A percentile compares a stretch with the other conserved stretches of the same genome.
Evolutionary conservation across 179 eudicot species (phyloP).

Genomic region (Carnegiea gigantea): DNA sequence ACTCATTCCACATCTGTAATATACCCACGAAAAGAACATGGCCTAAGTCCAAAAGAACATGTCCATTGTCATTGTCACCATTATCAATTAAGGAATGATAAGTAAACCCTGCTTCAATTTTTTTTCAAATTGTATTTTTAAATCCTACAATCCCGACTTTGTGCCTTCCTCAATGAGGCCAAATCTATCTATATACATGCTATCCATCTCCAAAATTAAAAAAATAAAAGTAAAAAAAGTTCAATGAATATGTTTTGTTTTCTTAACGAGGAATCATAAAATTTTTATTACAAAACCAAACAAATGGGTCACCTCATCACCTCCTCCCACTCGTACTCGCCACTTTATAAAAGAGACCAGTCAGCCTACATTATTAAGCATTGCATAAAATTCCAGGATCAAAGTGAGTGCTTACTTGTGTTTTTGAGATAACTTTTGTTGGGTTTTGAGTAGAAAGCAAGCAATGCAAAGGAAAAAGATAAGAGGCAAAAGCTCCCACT

Average conservation of each 20-base stretch:
- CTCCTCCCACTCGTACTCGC: background rate
- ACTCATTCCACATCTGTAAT: too few relatives aligned
- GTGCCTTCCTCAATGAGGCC: too few relatives aligned
- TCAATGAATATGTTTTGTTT: background rate
- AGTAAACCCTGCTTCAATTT: too few relatives aligned
- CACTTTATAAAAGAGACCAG: background rate
- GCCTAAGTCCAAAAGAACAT: too few relatives aligned
- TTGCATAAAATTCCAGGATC: background rate
- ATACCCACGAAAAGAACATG: too few relatives aligned
- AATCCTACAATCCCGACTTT: too few relatives aligned
- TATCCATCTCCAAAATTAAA: background rate
- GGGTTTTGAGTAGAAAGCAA: slow-evolving; percentile 66
- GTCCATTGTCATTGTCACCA: too few relatives aligned
- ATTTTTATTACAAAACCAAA: background rate
- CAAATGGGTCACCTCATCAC: background rate
- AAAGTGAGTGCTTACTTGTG: too few relatives aligned
- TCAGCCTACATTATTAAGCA: background rate
- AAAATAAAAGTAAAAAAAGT: too few relatives aligned
- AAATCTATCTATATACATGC: too few relatives aligned
- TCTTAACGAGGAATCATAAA: background rate
- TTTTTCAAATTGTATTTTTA: too few relatives aligned
- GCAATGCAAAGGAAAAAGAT: slow-evolving; percentile 42
- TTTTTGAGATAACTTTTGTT: background rate
- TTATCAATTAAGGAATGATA: too few relatives aligned
- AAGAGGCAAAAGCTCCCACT: slow-evolving; percentile 19